Evolutionary conservation across 176 grass and related monocot species (phyloP), one percentile per base, ranked within the genome.

Genomic region (Saccharum spontaneum): DNA sequence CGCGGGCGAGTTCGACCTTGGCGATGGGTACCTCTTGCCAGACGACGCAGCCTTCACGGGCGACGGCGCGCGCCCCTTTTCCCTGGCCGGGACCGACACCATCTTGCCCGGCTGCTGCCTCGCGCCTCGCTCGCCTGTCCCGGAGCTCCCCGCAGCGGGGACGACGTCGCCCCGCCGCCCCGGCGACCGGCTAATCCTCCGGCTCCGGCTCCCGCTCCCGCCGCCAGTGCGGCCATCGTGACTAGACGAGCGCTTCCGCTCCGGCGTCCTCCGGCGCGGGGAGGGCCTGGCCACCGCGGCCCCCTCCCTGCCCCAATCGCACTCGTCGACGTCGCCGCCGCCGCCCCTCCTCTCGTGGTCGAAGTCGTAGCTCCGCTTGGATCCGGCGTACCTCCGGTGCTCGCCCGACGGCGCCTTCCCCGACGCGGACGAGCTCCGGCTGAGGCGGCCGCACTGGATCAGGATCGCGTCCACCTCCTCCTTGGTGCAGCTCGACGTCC

Each of bases 391-490:
- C 86, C 83, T 78, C 49, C 84, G 57, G 75, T 88, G 71, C 1
- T 94, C 91, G 7, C 67, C 76, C 30, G 87, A 87, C 17, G 76
- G 52, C 10, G 67, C 72, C 55, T 92, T 95, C 18, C 96, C 93
- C 0, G 93, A 98, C 34, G 91, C 86, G 2, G 93, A 95, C 3
- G 96, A 98, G 84, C 91, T 94, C 13, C 96, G 89, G 75, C 96
- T 98, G 83, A 98, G 96, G 15, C 93, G 89, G n/a, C 96, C 96
- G 79, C 93, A 98, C 77, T 98, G 93, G 83, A 95, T 94, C 18
- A 95, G 84, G 6, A 98, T 98, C n/a, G 91, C 96, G 40, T 98
- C 96, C 17, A 92, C 84, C 75, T 98, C 96, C 81, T 95, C 93
- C 73, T 94, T 96, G 68, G 93, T 94, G 79, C 91, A 99, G 88